A percentile compares a stretch with the other conserved stretches of the same genome.
Evolutionary conservation across 805 yeast species (phyloP).

Genomic region (Kregervanrija fluxuum): DNA sequence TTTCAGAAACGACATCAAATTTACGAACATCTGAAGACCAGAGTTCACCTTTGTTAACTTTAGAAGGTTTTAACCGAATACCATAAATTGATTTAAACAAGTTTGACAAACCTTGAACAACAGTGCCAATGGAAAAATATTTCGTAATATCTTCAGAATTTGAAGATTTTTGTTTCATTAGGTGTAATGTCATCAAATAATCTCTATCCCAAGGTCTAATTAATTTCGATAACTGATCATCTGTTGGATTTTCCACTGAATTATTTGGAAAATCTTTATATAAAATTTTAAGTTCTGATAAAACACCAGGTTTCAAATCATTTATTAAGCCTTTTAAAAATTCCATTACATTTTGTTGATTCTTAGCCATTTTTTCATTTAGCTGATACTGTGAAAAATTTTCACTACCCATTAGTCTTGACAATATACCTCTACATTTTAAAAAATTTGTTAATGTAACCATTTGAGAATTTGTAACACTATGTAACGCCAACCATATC

Average conservation of each 20-base stretch:
- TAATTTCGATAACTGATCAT: constrained; percentile 32
- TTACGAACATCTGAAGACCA: constrained; percentile 87
- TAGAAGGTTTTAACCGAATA: constrained; percentile 61
- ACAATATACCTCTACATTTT: constrained; percentile 59
- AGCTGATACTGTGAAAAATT: constrained; percentile 77
- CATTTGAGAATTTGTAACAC: constrained; percentile 58
- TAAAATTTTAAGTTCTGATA: constrained; percentile 47
- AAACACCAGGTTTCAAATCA: constrained; percentile 46
- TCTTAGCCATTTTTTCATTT: constrained; percentile 83
- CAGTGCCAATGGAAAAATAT: constrained; percentile 79
- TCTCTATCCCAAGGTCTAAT: constrained; percentile 93
- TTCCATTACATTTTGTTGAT: constrained; percentile 64
- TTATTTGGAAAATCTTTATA: constrained; percentile 22
- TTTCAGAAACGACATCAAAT: constrained; percentile 63
- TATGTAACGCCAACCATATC: constrained; percentile 71
- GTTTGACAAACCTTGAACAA: constrained; percentile 73
- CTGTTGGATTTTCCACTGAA: constrained; percentile 20
- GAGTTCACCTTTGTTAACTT: constrained; percentile 63
- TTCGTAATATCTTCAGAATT: constrained; percentile 46
- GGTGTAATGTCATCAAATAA: constrained; percentile 32
- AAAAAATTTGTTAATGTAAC: constrained; percentile 50
- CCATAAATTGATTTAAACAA: constrained; percentile 71
- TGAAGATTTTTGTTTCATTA: constrained; percentile 29
- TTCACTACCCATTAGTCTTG: constrained; percentile 61
- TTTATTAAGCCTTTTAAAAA: constrained; percentile 57